Evolutionary conservation across 441 rosid genomes (phyloP).

Genomic region (Erodium moschatum): DNA sequence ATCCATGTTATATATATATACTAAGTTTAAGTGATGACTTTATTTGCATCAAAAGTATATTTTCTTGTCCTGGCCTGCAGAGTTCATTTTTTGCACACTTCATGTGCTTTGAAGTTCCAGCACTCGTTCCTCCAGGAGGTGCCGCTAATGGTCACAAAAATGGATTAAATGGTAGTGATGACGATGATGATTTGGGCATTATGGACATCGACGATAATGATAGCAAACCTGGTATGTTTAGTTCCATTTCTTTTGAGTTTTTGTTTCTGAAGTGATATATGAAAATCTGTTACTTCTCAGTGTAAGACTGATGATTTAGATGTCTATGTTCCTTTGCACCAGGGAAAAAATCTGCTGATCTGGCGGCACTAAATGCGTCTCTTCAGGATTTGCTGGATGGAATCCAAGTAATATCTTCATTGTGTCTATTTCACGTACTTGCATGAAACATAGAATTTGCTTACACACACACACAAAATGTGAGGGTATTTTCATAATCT

Average conservation of each 20-base stretch:
- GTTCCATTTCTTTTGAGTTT: slow-evolving; percentile 18
- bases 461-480: too few relatives aligned
- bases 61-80: slow-evolving; percentile 41
- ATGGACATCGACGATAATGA: slow-evolving; percentile 94
- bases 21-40: slow-evolving; percentile 15
- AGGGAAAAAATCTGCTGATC: slow-evolving; percentile 51
- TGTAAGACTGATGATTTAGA: slow-evolving; percentile 17
- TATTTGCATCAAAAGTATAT: slow-evolving; percentile 15
- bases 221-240: slow-evolving; percentile 51
- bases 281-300: slow-evolving; percentile 15
- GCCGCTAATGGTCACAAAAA: slow-evolving; percentile 50
- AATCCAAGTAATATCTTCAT: slow-evolving; percentile 54
- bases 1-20: slow-evolving; percentile 19
- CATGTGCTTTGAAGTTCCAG: slow-evolving; percentile 99
- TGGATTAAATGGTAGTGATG: slow-evolving; percentile 47
- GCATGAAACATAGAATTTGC: background rate
- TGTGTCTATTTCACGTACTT: background rate
- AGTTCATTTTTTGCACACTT: slow-evolving; percentile 98
- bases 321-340: slow-evolving; percentile 33
- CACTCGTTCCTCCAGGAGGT: slow-evolving; percentile 88
- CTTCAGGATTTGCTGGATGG: slow-evolving; percentile 97
- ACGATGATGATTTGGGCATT: slow-evolving; percentile 85
- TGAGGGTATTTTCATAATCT: too few relatives aligned
- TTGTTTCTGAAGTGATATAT: slow-evolving; percentile 13
- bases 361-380: slow-evolving; percentile 69